Base-by-base conservation (phyloP, 371 early-diverging fungal genomes). In the Chytridiales sp. region DNA sequence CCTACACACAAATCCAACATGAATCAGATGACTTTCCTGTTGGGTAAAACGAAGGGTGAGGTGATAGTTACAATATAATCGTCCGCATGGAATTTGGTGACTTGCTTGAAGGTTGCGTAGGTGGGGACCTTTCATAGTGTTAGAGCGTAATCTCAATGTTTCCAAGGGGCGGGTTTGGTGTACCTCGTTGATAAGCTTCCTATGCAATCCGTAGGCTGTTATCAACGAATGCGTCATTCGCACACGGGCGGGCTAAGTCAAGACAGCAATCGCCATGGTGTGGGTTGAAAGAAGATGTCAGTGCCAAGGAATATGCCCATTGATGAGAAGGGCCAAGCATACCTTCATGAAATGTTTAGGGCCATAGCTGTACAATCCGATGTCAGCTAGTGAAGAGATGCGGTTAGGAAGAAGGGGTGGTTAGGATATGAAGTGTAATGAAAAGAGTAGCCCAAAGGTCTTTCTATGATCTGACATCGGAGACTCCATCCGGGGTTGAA, bases 31-130 rank as follows among this genome's bases (percentile, higher is more conserved):
- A 17, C 11, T 1, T 8, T 27, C 26, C 26, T 19, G 17, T 19
- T 17, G 19, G 21, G n/a, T 17, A 41, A 48, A 17, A 24, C n/a
- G 24, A 6, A 17, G 31, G 9, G 44, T 6, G 6, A 44, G 38
- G 17, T 38, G 24, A 13, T 21, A 47, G 46, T 49, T 32, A 99
- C 92, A 61, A 99, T 92, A 70, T 99, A 99, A 67, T 99, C 99
- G 75, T 95, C 93, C 17, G 98, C 86, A 73, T 99, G 99, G 72
- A 99, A 99, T 59, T 92, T 91, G 5, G 96, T 95, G 87, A 99
- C 92, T 83, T 99, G 91, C 59, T 85, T 85, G 56, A 86, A 85
- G 31, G 92, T 90, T 40, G 98, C 97, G 24, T 91, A 87, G 36
- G 71, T 79, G 2, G 95, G 94, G 67, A 85, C 81, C 87, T 90